These are phyloP conservation scores for Saraca asoca DNA, from an alignment of 331 rosid genomes.

Conservation along the genomic window DNA sequence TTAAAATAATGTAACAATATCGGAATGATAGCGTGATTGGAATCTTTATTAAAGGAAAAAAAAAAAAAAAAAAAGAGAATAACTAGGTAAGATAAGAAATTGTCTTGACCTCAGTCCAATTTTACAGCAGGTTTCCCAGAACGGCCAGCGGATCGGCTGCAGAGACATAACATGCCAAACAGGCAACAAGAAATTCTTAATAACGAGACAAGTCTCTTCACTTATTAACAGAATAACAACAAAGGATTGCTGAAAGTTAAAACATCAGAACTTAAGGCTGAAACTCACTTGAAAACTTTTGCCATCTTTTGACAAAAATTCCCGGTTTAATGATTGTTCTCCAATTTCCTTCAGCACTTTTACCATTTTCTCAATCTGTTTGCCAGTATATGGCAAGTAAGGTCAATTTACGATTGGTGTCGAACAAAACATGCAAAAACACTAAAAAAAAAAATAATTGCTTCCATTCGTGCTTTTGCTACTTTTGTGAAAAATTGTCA, in stretches of 20 bases:
- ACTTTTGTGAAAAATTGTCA: no score
- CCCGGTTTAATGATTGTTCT: slow-evolving; percentile 44
- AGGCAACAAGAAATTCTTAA: slow-evolving; percentile 33
- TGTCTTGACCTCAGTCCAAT: slow-evolving; percentile 70
- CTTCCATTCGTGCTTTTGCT: no score
- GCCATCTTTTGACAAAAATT: slow-evolving; percentile 65
- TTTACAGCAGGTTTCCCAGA: slow-evolving; percentile 84
- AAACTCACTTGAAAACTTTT: slow-evolving; percentile 63
- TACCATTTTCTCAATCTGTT: slow-evolving; percentile 82
- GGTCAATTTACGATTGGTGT: neutral
- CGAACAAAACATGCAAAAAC: slow-evolving; percentile 2
- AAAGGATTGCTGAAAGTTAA: neutral
- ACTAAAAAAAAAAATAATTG: neutral
- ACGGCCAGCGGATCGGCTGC: slow-evolving; percentile 82
- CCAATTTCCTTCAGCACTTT: slow-evolving; percentile 50
- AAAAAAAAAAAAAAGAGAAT: neutral
- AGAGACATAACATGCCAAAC: slow-evolving; percentile 39
- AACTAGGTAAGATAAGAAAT: slow-evolving; percentile 19
- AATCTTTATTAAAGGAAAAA: no score
- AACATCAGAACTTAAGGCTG: slow-evolving; percentile 15
- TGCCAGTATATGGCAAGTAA: neutral
- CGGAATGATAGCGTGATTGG: neutral
- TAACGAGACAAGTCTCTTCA: slow-evolving; percentile 1
- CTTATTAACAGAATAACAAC: slow-evolving; percentile 7
- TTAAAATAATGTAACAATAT: neutral